Conservation (phyloP, 169 alveolate genomes). For the Plasmodium billcollinsi region DNA sequence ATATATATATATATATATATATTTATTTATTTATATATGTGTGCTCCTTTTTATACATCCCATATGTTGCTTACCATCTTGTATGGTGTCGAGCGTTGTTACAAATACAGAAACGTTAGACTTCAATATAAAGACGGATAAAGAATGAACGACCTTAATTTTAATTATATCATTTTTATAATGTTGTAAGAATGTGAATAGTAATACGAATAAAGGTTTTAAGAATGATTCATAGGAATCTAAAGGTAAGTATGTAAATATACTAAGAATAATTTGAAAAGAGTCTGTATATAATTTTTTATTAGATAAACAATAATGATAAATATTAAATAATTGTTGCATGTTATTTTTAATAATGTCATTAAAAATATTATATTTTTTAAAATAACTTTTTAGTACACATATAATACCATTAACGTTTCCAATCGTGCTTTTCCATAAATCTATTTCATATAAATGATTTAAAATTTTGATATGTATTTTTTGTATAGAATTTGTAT, state of each 20-base stretch:
- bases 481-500: constrained; percentile 71
- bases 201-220: constrained; percentile 83
- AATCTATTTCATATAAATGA: constrained; percentile 78
- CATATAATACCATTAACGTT: constrained; percentile 87
- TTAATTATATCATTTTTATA: constrained; percentile 76
- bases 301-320: constrained; percentile 89
- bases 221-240: constrained; percentile 82
- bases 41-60: too few relatives aligned
- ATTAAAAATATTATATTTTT: constrained; percentile 82
- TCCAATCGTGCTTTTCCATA: constrained; percentile 81
- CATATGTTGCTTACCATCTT: too few relatives aligned
- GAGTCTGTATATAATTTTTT: constrained; percentile 85
- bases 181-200: constrained; percentile 84
- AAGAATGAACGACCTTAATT: constrained; percentile 35
- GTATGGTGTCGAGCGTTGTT: constrained; percentile 17
- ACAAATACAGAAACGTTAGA: constrained; percentile 11
- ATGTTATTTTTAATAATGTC: constrained; percentile 80
- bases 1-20: too few relatives aligned
- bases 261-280: constrained; percentile 85
- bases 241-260: constrained; percentile 85
- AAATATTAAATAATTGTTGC: constrained; percentile 86
- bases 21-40: too few relatives aligned
- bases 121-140: constrained; percentile 39
- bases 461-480: constrained; percentile 79
- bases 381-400: constrained; percentile 86